These are phyloP conservation scores for Diaporthe nobilis DNA, from an alignment of 2,329 filamentous ascomycete species.

Conservation along the genomic window DNA sequence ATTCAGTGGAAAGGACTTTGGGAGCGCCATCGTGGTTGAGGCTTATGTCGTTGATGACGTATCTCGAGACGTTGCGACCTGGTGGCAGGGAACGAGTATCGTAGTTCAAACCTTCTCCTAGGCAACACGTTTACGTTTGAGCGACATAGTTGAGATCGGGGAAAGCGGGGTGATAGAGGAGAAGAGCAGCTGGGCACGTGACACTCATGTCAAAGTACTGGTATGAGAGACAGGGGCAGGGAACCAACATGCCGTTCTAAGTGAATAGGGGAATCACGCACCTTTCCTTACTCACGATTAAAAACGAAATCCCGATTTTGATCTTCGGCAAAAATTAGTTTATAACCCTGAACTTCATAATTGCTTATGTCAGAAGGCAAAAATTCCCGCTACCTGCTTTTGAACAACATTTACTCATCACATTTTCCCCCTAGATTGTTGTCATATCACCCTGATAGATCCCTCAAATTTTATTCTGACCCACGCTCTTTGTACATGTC, in stretches of 20 bases:
- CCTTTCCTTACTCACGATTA: too few species aligned
- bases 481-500: background rate
- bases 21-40: constrained; percentile 38
- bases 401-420: background rate
- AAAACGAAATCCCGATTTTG: background rate
- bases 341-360: background rate
- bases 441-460: background rate
- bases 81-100: background rate
- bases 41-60: background rate
- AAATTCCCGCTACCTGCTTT: background rate
- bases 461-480: background rate
- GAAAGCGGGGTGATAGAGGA: background rate
- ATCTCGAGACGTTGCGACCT: background rate
- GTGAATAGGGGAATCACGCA: background rate
- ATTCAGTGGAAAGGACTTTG: constrained; percentile 17
- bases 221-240: background rate
- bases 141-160: background rate
- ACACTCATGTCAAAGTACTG: too few species aligned
- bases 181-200: background rate
- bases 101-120: background rate
- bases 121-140: too few species aligned
- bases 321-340: background rate
- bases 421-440: too few species aligned
- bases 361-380: background rate
- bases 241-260: background rate